Evolutionary conservation across 2,329 filamentous ascomycete species (phyloP).

Genomic region (Clonostachys solani): DNA sequence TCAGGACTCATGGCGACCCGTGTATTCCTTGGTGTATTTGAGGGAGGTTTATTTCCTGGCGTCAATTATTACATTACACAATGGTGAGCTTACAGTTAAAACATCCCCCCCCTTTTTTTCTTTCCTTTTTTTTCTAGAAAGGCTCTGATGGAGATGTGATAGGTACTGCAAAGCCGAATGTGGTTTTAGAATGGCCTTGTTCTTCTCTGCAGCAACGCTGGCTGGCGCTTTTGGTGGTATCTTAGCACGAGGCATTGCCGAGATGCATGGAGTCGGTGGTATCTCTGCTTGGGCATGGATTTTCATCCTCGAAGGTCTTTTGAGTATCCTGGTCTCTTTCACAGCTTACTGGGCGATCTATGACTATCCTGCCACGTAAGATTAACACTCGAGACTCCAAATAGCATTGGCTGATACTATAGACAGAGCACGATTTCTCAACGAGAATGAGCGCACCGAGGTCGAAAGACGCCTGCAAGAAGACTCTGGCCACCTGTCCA

Average conservation of each 20-base stretch:
- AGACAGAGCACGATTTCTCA: conserved; percentile 54
- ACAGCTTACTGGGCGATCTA: conserved; percentile 68
- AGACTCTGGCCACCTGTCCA: conserved; percentile 28
- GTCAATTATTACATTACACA: conserved; percentile 45
- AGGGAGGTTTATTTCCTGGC: conserved; percentile 66
- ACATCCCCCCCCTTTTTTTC: conserved; percentile 22
- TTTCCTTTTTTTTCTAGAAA: too few species aligned
- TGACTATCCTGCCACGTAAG: conserved; percentile 60
- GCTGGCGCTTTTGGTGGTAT: conserved; percentile 75
- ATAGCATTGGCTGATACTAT: conserved; percentile 65
- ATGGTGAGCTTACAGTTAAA: conserved; percentile 54
- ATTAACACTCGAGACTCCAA: conserved; percentile 47
- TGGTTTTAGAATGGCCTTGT: conserved; percentile 59
- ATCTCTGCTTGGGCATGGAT: conserved; percentile 61
- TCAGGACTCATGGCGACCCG: conserved; percentile 71
- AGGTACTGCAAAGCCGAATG: too few species aligned
- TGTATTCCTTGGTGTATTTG: conserved; percentile 79
- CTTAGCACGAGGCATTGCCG: conserved; percentile 63
- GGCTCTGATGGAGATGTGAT: too few species aligned
- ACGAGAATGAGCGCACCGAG: conserved; percentile 5
- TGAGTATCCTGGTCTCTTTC: conserved; percentile 63
- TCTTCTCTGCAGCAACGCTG: conserved; percentile 78
- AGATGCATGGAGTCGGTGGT: conserved; percentile 63
- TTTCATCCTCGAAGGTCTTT: conserved; percentile 66
- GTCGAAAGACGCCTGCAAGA: conserved; percentile 16